Conservation (phyloP, 2,329 filamentous ascomycete genomes). For the Ascochyta pisi region DNA sequence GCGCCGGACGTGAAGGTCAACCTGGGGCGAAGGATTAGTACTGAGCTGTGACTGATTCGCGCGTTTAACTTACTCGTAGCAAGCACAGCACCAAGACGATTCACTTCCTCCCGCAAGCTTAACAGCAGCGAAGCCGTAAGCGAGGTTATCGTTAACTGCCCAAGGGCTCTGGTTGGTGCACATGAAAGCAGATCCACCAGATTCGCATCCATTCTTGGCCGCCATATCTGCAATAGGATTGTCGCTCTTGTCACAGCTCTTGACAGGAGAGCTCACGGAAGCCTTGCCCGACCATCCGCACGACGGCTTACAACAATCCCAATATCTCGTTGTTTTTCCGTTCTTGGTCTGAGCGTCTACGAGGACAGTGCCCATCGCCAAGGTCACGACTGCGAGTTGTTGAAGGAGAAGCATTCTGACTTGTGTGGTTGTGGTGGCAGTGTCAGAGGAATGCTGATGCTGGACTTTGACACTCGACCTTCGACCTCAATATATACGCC, state of each 20-base stretch:
- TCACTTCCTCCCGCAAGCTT: slow-evolving; percentile 62
- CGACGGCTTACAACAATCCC: slow-evolving; percentile 74
- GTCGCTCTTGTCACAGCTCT: slow-evolving; percentile 64
- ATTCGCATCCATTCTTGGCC: slow-evolving; percentile 59
- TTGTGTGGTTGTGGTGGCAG: background rate
- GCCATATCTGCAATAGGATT: slow-evolving; percentile 61
- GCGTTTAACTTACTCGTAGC: slow-evolving; percentile 57
- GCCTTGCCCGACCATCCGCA: slow-evolving; percentile 68
- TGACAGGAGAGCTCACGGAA: slow-evolving; percentile 59
- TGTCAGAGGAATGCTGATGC: background rate
- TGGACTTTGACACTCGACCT: background rate
- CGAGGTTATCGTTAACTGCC: slow-evolving; percentile 63
- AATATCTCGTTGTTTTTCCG: slow-evolving; percentile 48
- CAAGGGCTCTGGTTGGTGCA: slow-evolving; percentile 69
- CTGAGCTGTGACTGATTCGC: background rate
- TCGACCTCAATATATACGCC: slow-evolving; percentile 1
- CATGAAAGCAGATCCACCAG: slow-evolving; percentile 62
- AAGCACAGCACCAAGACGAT: slow-evolving; percentile 68
- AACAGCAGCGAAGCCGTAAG: slow-evolving; percentile 72
- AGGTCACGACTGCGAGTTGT: slow-evolving; percentile 35
- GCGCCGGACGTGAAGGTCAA: slow-evolving; percentile 65
- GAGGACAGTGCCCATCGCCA: slow-evolving; percentile 34
- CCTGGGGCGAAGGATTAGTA: slow-evolving; percentile 25
- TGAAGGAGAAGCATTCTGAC: slow-evolving; percentile 38
- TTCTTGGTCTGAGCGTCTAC: slow-evolving; percentile 38